Evolutionary conservation across 352 stramenopile genomes (phyloP).

Genomic region (Phytopythium kandeliae): DNA sequence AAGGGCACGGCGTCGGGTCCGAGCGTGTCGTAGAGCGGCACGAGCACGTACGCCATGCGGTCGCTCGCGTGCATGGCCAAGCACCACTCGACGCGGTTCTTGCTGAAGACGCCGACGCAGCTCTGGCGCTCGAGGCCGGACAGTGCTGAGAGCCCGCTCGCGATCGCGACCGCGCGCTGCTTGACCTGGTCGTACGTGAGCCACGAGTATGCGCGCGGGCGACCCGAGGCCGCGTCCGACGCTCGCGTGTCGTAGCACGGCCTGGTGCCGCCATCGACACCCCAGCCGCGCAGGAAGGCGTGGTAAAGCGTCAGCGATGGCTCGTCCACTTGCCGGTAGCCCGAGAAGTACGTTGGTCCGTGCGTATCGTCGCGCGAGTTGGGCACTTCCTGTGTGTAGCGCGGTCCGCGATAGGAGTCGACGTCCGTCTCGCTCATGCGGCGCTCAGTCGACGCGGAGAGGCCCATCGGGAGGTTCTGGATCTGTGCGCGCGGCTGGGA

Average conservation of each 20-base stretch:
- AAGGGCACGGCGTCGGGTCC: conserved; percentile 52
- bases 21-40: conserved; percentile 78
- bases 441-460: too few species aligned
- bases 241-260: conserved; percentile 50
- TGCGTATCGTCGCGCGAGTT: conserved; percentile 30
- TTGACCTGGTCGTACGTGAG: conserved; percentile 56
- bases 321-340: conserved; percentile 21
- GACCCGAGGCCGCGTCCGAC: conserved; percentile 24
- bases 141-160: conserved; percentile 28
- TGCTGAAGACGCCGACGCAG: conserved; percentile 63
- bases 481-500: too few species aligned
- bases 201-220: conserved; percentile 42
- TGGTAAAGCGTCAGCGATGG: conserved; percentile 9
- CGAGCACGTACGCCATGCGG: conserved; percentile 62
- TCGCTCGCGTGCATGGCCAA: conserved; percentile 54
- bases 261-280: conserved; percentile 26
- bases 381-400: conserved; percentile 34
- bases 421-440: too few species aligned
- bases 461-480: too few species aligned
- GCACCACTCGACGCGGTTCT: conserved; percentile 70
- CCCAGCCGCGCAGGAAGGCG: neutral
- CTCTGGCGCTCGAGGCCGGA: conserved; percentile 31
- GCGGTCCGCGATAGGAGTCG: neutral
- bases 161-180: conserved; percentile 30
- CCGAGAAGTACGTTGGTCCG: conserved; percentile 26